phyloP scores from a whole-genome alignment of 805 yeast genomes.

The Lipomyces orientalis region DNA sequence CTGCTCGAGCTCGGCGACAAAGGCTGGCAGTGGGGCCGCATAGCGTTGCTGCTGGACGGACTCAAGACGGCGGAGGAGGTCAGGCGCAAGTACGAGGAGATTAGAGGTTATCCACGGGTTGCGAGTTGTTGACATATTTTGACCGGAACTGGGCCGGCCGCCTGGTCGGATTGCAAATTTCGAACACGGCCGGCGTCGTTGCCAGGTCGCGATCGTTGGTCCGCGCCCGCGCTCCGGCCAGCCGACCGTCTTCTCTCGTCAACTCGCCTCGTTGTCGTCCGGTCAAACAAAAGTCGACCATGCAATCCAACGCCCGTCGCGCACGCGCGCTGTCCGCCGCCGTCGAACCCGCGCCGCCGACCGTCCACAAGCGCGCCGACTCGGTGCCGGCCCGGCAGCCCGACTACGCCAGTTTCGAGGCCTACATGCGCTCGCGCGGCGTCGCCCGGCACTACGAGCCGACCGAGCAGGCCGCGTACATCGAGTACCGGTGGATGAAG shows the following conservation, averaged over 20 bases:
- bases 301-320: not conserved
- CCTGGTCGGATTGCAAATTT: not conserved
- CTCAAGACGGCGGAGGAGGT: constrained; percentile 32
- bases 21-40: constrained; percentile 33
- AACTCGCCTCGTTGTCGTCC: too few relatives aligned
- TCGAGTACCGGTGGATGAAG: constrained; percentile 1
- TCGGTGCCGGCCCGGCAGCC: constrained; percentile 1
- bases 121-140: not conserved
- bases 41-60: constrained; percentile 31
- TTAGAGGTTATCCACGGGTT: constrained; percentile 23
- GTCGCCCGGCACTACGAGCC: not conserved
- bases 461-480: not conserved
- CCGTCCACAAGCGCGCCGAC: not conserved
- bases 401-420: not conserved
- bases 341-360: not conserved
- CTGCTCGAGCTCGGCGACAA: constrained; percentile 25
- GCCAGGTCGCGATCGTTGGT: not conserved
- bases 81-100: constrained; percentile 29
- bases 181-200: not conserved
- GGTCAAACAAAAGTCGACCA: not conserved
- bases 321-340: not conserved
- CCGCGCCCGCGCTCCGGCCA: too few relatives aligned
- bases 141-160: not conserved
- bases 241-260: not conserved
- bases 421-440: not conserved